A percentile compares a stretch with the other conserved stretches of the same genome.
These are phyloP conservation scores for Tetradesmus lagerheimii DNA, from an alignment of 139 green algal genomes.

Conservation along the genomic window DNA sequence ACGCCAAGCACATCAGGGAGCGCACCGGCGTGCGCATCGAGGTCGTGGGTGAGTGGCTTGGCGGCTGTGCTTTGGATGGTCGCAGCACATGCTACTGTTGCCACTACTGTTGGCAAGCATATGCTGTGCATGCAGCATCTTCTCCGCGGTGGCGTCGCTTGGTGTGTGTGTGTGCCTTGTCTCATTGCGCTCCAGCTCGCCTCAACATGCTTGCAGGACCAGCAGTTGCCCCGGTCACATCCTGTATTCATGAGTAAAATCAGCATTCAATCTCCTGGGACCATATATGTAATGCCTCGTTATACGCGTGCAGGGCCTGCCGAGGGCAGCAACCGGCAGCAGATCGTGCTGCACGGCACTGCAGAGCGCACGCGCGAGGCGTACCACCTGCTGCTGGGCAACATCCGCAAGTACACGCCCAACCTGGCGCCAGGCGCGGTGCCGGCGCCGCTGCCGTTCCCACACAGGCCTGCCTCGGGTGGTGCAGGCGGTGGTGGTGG, in stretches of 20 bases:
- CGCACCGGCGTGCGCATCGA: constrained; percentile 41
- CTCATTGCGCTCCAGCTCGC: no score
- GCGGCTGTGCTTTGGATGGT: no score
- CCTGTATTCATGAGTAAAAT: no score
- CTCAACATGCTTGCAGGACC: not conserved
- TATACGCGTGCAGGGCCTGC: not conserved
- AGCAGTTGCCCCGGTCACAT: no score
- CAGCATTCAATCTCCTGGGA: no score
- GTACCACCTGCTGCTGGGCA: constrained; percentile 48
- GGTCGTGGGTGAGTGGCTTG: constrained; percentile 43
- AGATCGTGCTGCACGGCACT: constrained; percentile 35
- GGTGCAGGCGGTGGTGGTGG: not conserved
- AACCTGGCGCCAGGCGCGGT: constrained; percentile 28
- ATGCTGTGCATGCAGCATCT: no score
- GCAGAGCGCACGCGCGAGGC: constrained; percentile 33
- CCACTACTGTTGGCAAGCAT: no score
- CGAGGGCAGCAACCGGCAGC: constrained; percentile 20
- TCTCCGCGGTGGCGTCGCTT: no score
- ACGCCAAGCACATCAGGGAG: constrained; percentile 46
- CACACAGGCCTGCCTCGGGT: not conserved
- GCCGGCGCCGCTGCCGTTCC: constrained; percentile 27
- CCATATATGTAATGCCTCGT: no score
- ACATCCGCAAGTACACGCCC: constrained; percentile 50
- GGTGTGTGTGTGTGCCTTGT: no score
- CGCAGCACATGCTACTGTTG: no score